phyloP scores from a whole-genome alignment of 805 yeast genomes.

The Suhomyces kilbournensis region DNA sequence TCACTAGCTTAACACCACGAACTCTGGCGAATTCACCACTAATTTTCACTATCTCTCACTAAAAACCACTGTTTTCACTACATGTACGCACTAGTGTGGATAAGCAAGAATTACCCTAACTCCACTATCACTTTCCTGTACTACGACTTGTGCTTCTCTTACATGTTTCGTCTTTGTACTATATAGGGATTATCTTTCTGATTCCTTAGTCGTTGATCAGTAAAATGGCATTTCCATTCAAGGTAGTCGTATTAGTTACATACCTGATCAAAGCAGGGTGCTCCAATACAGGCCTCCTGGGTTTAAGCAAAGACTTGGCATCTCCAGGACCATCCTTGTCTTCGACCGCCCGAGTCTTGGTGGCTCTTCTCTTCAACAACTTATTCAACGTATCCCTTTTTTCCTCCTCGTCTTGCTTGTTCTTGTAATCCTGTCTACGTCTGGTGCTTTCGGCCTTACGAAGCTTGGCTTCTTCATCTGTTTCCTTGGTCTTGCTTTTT shows the following conservation, averaged over 20 bases:
- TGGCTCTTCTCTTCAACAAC: constrained; percentile 78
- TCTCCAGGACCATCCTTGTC: constrained; percentile 25
- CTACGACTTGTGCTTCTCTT: too few relatives aligned
- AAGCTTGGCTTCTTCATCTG: constrained; percentile 81
- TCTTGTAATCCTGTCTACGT: constrained; percentile 79
- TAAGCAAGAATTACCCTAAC: too few relatives aligned
- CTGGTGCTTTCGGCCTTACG: constrained; percentile 86
- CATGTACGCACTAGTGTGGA: too few relatives aligned
- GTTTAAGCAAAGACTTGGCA: constrained; percentile 21
- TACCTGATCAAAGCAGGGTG: constrained; percentile 49
- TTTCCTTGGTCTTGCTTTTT: constrained; percentile 52
- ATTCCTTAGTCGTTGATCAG: too few relatives aligned
- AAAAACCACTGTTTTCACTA: too few relatives aligned
- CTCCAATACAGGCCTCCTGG: constrained; percentile 40
- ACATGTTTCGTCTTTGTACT: too few relatives aligned
- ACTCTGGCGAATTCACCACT: too few relatives aligned
- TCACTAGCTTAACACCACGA: too few relatives aligned
- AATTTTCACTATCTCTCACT: too few relatives aligned
- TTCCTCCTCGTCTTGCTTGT: constrained; percentile 83
- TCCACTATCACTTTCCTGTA: too few relatives aligned
- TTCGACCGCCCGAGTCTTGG: constrained; percentile 51
- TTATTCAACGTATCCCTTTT: constrained; percentile 89
- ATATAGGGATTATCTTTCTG: too few relatives aligned
- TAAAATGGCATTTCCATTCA: constrained; percentile 1
- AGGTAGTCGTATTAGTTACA: constrained; percentile 22